These are phyloP conservation scores for Magnaporthales sp. DNA, from an alignment of 2,329 filamentous ascomycete species.

Conservation along the genomic window DNA sequence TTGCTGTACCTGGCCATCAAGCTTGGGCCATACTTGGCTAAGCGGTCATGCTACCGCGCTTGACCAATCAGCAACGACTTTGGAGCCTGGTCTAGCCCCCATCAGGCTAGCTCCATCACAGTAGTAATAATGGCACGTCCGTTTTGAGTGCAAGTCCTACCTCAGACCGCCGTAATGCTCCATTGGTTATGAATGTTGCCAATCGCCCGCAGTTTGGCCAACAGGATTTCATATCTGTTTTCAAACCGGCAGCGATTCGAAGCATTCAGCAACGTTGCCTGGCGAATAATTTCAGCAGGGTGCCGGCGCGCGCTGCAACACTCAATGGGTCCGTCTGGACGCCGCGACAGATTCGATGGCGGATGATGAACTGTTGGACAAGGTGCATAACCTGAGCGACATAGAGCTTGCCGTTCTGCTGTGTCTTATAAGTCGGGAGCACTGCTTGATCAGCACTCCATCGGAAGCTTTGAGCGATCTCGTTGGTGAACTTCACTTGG, in stretches of 20 bases:
- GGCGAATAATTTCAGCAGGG: background rate
- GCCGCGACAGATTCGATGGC: slow-evolving; percentile 39
- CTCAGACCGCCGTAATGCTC: background rate
- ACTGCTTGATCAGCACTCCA: slow-evolving; percentile 79
- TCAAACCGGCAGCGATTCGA: background rate
- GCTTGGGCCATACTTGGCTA: background rate
- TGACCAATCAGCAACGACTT: background rate
- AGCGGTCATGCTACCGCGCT: background rate
- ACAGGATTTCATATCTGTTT: background rate
- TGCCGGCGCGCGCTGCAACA: background rate
- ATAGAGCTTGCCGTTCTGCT: slow-evolving; percentile 80
- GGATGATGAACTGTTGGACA: slow-evolving; percentile 51
- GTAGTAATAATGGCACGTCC: background rate
- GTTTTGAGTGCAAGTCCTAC: background rate
- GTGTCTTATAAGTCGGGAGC: slow-evolving; percentile 71
- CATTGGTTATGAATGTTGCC: background rate
- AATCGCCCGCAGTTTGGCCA: background rate
- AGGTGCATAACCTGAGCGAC: slow-evolving; percentile 73
- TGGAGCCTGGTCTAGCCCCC: background rate
- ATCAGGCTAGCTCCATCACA: background rate
- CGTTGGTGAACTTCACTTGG: slow-evolving; percentile 65
- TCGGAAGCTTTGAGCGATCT: slow-evolving; percentile 54
- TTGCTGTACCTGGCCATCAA: background rate
- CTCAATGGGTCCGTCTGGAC: slow-evolving; percentile 4
- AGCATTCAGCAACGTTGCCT: background rate